Conservation (phyloP, 225 moss, liverwort and hornwort genomes). For the Marchantia polymorpha region DNA sequence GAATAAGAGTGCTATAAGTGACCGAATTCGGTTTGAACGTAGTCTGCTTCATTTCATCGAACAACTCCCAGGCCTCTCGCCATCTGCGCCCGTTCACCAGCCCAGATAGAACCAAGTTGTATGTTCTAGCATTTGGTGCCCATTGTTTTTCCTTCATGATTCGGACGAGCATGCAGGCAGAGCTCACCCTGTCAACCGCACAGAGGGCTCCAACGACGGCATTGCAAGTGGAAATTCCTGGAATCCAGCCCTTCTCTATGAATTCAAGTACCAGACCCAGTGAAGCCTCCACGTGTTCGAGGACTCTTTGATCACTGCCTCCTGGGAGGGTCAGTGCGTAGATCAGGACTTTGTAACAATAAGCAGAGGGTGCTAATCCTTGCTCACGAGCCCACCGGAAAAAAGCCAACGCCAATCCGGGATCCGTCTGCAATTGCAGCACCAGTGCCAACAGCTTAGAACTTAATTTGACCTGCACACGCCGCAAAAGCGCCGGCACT, state of each 20-base stretch:
- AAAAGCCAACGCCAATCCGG: conserved; percentile 26
- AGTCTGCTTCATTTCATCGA: conserved; percentile 52
- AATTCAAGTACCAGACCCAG: conserved; percentile 33
- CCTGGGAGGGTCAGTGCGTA: conserved; percentile 20
- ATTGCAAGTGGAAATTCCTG: conserved; percentile 34
- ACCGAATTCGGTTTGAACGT: conserved; percentile 51
- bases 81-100: conserved; percentile 31
- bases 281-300: conserved; percentile 23
- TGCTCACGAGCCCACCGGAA: conserved; percentile 37
- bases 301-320: background rate
- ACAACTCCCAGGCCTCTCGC: conserved; percentile 52
- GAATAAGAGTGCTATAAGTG: conserved; percentile 73
- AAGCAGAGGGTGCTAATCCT: conserved; percentile 29
- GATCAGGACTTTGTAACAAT: conserved; percentile 52
- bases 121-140: conserved; percentile 31
- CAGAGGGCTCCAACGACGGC: conserved; percentile 29
- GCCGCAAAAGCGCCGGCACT: conserved; percentile 5
- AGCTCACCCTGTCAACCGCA: conserved; percentile 16
- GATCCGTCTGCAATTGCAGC: conserved; percentile 28
- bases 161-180: conserved; percentile 25
- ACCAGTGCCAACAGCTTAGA: conserved; percentile 33
- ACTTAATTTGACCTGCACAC: conserved; percentile 14
- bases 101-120: conserved; percentile 31
- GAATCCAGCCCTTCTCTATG: conserved; percentile 36
- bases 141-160: conserved; percentile 24